Percentiles rank a stretch among this genome's conserved stretches.
Conservation (phyloP, 352 stramenopile species). For the Globisporangium rhizosaccharum region DNA sequence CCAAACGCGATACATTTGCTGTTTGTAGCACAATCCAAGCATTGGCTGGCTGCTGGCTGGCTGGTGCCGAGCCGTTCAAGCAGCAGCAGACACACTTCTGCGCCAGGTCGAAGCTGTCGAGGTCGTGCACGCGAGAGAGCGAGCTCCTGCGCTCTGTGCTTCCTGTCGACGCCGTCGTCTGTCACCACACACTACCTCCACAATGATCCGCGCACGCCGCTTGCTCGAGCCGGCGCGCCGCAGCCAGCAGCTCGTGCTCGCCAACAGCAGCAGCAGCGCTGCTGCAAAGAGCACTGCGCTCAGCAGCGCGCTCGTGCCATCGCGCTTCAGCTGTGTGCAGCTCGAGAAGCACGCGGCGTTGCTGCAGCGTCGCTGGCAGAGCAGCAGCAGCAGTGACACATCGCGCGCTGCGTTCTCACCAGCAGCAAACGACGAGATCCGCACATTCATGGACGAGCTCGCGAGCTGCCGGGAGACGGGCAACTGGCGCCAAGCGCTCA, state of each 20-base stretch:
- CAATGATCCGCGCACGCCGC: conserved; percentile 23
- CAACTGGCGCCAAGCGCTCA: conserved; percentile 72
- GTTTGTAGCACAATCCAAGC: too few relatives aligned
- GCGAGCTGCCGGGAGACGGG: conserved; percentile 46
- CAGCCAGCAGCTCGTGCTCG: conserved; percentile 17
- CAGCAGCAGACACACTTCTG: too few relatives aligned
- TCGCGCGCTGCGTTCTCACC: background rate
- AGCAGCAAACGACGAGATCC: conserved; percentile 8
- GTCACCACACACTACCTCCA: background rate
- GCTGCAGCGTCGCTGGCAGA: conserved; percentile 13
- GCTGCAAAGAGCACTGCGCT: background rate
- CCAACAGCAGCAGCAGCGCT: background rate
- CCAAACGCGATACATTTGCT: too few relatives aligned
- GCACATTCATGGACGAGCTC: conserved; percentile 29
- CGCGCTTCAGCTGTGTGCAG: conserved; percentile 3
- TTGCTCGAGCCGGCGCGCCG: conserved; percentile 14
- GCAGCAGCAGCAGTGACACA: background rate
- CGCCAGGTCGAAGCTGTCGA: too few relatives aligned
- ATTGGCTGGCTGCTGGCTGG: too few relatives aligned
- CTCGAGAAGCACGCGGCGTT: conserved; percentile 6
- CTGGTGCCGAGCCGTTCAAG: too few relatives aligned
- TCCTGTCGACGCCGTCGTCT: background rate
- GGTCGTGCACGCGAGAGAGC: too few relatives aligned
- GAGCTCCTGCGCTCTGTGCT: too few relatives aligned
- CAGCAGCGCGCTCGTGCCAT: conserved; percentile 6